Base-by-base conservation (phyloP, 2,329 filamentous ascomycete species). In the Paraconiothyrium sp. region DNA sequence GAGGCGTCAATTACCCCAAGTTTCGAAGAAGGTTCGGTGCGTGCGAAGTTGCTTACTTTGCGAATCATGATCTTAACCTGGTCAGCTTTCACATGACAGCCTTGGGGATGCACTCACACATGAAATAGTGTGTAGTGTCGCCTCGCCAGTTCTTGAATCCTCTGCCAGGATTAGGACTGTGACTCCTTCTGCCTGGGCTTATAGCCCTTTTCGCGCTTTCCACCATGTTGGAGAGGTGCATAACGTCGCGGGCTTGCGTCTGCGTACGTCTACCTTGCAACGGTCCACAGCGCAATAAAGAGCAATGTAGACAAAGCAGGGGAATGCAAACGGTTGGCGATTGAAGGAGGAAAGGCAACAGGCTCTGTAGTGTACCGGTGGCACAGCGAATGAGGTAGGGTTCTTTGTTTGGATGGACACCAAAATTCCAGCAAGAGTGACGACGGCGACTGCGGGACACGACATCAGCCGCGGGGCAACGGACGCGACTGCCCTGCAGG, bases 1-100 rank as follows among this genome's bases (percentile, higher is more conserved):
- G 66, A 22, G 70, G 62, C 59, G 70, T 73, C 70, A 58, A 72
- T 60, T 66, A 39, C 20, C 57, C 30, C 41, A 35, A 37, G n/a
- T 22, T 49, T 22, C 30, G 20, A 30, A 48, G 55, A 47, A 47
- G 46, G 34, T 44, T 46, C 24, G 16, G 52, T 24, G 55, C 46
- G 57, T 55, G 65, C 46, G 57, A 37, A 39, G 57, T 63, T 69
- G 82, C 85, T 74, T 83, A 90, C 88, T 83, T 78, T 87, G 85
- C 63, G 89, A 81, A 78, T 90, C 88, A 71, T 89, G 82, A 76
- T 90, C 88, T 90, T 70, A 59, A 27, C 43, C 34, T 44, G 14
- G 57, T 75, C 69, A 76, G 74, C 68, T 51, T 58, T 48, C 47
- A 43, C 32, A 24, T 16, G 8, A 50, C 48, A 41, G 37, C 41